Base-by-base conservation (phyloP, 148 eudicot genomes). In the Fallopia convolvulus region DNA sequence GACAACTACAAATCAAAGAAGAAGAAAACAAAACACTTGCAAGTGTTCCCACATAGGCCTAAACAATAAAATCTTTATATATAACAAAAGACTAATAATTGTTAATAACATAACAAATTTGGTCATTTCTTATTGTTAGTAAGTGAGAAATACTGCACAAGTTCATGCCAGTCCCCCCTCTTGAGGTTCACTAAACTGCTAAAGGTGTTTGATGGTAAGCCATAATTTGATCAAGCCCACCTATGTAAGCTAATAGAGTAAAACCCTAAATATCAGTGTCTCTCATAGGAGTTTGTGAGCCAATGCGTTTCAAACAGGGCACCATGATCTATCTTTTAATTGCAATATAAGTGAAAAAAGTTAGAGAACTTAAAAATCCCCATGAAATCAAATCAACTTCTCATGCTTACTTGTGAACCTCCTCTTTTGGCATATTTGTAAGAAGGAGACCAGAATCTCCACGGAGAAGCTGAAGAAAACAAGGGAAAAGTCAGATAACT, bases 391-490 rank as follows among this genome's bases (percentile, higher is more conserved):
- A 36, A 33, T 5, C 0, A 36, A 66, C 8, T 33, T 77, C 11
- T 44, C 61, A 56, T 13, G 46, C 85, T 60, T 84, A 95, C 97
- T 90, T 92, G 70, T 86, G 83, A 76, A 90, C 92, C 74, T 95
- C 97, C 65, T 95, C 90, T 75, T 85, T 87, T 8, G 97, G 82
- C 85, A 92, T 66, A 83, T 86, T 83, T 74, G 97, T 92, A 23
- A 90, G 86, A 47, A 83, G 82, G 63, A 95, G 90, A 44, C 99
- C 99, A 4, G 91, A 84, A 83, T 91, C 92, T 66, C 99, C 99
- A 13, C 90, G 91, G 32, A 95, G 79, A 77, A 91, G 85, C 97
- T 92, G 89, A 50, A 85, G 15, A 26, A 46, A 12, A 50, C 39
- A 48, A 20, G 23, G 7, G 71, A 41, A 15, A 61, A 44, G 32